phyloP scores from a whole-genome alignment of 2,329 filamentous ascomycete species.

The Gaeumannomyces tritici region DNA sequence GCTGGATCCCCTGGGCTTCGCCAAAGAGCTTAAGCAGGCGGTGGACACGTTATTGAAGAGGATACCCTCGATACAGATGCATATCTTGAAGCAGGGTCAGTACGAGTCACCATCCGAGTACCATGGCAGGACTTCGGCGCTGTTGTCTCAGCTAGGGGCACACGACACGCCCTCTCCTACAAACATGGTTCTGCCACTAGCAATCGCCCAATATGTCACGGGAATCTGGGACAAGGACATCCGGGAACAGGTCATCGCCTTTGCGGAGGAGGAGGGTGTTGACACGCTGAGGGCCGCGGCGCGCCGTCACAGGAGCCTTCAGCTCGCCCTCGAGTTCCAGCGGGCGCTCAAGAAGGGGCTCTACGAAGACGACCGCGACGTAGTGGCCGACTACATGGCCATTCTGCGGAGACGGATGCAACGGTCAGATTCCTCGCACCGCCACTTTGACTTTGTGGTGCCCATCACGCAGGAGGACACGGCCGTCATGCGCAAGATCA shows the following conservation, averaged over 20 bases:
- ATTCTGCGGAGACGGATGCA: constrained; percentile 32
- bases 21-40: constrained; percentile 39
- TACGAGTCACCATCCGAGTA: constrained; percentile 44
- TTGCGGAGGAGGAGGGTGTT: constrained; percentile 14
- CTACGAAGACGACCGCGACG: constrained; percentile 27
- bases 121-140: constrained; percentile 29
- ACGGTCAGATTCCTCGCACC: constrained; percentile 7
- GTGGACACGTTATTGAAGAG: constrained; percentile 37
- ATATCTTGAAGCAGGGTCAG: constrained; percentile 41
- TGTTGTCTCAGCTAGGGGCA: constrained; percentile 25
- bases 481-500: constrained; percentile 30
- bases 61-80: constrained; percentile 42
- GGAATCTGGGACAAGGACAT: constrained; percentile 40
- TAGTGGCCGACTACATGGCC: constrained; percentile 38
- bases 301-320: constrained; percentile 42
- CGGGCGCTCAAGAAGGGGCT: constrained; percentile 37
- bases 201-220: constrained; percentile 36
- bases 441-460: constrained; percentile 23
- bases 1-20: constrained; percentile 37
- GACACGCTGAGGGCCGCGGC: constrained; percentile 30
- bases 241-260: constrained; percentile 29
- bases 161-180: constrained; percentile 11
- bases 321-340: constrained; percentile 47
- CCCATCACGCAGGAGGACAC: constrained; percentile 23
- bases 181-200: constrained; percentile 15